Evolutionary conservation across 768 basidiomycete species (phyloP), one percentile per base, ranked within the genome.

Genomic region (Coprinellus micaceus): DNA sequence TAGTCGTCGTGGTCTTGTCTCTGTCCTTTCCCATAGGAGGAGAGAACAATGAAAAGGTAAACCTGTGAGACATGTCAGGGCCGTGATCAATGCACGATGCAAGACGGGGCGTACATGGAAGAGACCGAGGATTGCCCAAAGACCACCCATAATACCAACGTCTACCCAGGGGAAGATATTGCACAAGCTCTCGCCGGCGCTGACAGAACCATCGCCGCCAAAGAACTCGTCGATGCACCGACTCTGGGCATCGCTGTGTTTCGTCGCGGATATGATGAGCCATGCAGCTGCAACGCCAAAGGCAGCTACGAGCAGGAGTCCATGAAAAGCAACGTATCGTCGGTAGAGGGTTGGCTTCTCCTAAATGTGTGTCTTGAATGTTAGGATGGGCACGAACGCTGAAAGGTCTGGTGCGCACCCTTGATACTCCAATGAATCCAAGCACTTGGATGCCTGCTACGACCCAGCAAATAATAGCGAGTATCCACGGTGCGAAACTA

Each of bases 91-190:
- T 44, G n/a, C n/a, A n/a, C 13, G 33, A 33, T 33, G 40, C 40
- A 21, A 17, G 40, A 36, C 45, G 33, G 53, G 5, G 58, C 85
- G 62, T 69, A 88, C 88, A 69, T 96, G 93, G 33, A 90, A 74
- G 58, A 87, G 74, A n/a, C 81, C 82, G 25, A 97, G 75, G 15
- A 97, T 65, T 10, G 89, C 70, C 91, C 94, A 98, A 5, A 97
- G 75, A 7, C 83, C 91, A 19, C 79, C 88, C 93, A 98, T 95
- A 54, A 98, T 74, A 36, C 95, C 95, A 13, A 97, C 76, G 63
- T 91, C 89, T 10, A 92, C 89, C 91, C 94, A 97, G 4, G 93
- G 79, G 66, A 98, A 96, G 53, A 97, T 88, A 46, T 86, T 77
- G 72, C 97, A 99, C 22, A 98, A 78, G 4, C 81, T 84, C 33